Conservation (phyloP, 2,329 filamentous ascomycete species). For the Scedosporium dehoogii region DNA sequence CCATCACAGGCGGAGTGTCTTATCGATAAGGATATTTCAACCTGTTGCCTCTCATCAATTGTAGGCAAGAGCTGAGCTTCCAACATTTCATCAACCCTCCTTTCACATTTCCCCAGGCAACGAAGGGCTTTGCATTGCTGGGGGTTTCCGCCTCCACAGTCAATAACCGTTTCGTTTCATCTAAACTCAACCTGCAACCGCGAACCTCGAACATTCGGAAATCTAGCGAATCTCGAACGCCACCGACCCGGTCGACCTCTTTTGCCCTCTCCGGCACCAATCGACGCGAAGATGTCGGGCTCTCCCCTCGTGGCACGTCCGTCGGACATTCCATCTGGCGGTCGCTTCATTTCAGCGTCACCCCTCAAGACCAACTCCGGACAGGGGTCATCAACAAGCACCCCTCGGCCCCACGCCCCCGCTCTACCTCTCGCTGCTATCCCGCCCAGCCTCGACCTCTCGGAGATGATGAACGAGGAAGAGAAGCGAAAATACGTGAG, state of each 20-base stretch:
- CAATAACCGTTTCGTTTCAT: no score
- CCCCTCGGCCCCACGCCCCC: conserved; percentile 17
- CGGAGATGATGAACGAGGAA: conserved; percentile 74
- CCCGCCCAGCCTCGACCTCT: conserved; percentile 42
- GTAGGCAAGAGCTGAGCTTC: no score
- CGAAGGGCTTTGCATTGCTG: no score
- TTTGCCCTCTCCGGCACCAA: neutral
- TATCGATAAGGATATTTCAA: no score
- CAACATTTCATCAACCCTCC: no score
- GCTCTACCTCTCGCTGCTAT: conserved; percentile 18
- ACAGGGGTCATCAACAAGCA: conserved; percentile 17
- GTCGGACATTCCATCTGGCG: conserved; percentile 10
- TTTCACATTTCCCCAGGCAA: no score
- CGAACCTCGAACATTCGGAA: no score
- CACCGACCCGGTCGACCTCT: neutral
- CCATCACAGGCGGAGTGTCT: no score
- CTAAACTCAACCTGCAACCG: no score
- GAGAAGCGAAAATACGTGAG: conserved; percentile 86
- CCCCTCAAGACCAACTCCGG: conserved; percentile 18
- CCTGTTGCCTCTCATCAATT: no score
- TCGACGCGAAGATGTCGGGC: conserved; percentile 21
- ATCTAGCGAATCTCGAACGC: neutral
- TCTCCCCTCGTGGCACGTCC: conserved; percentile 26
- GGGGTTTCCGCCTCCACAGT: no score
- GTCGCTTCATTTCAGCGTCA: conserved; percentile 8